Conservation (phyloP, 2,329 filamentous ascomycete species). For the Apiospora marii region DNA sequence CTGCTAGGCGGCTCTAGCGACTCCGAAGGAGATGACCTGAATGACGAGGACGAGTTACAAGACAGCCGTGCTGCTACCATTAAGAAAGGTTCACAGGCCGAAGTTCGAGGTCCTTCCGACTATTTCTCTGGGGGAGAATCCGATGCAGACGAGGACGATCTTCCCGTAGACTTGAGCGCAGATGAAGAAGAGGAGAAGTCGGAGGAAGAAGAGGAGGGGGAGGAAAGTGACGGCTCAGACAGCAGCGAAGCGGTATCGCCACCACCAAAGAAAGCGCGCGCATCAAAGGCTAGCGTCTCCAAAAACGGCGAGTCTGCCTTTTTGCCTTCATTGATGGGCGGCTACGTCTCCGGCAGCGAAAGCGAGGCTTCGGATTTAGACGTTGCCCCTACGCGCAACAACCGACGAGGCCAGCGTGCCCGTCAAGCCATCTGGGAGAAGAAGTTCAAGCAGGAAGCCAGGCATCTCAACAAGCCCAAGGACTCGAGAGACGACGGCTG, state of each 20-base stretch:
- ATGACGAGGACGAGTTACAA: constrained; percentile 39
- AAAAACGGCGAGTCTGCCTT: constrained; percentile 62
- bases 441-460: constrained; percentile 77
- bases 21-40: constrained; percentile 44
- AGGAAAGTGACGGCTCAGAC: constrained; percentile 33
- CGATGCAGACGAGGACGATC: constrained; percentile 31
- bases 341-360: constrained; percentile 81
- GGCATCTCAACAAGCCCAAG: constrained; percentile 62
- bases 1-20: constrained; percentile 55
- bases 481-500: constrained; percentile 59
- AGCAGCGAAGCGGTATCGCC: constrained; percentile 34
- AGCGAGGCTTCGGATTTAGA: constrained; percentile 72
- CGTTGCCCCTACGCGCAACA: constrained; percentile 68
- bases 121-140: constrained; percentile 29
- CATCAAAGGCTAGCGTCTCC: constrained; percentile 32
- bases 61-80: constrained; percentile 37
- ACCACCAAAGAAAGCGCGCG: constrained; percentile 42
- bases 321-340: constrained; percentile 78
- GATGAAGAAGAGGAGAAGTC: constrained; percentile 39
- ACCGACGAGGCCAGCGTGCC: constrained; percentile 78
- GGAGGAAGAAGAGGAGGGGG: constrained; percentile 40
- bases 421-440: constrained; percentile 82
- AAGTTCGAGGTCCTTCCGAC: constrained; percentile 25
- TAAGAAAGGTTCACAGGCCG: constrained; percentile 26
- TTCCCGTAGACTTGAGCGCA: constrained; percentile 31